These are phyloP conservation scores for Coix lacrymajobi DNA, from an alignment of 176 grass and related monocot species.

Conservation along the genomic window DNA sequence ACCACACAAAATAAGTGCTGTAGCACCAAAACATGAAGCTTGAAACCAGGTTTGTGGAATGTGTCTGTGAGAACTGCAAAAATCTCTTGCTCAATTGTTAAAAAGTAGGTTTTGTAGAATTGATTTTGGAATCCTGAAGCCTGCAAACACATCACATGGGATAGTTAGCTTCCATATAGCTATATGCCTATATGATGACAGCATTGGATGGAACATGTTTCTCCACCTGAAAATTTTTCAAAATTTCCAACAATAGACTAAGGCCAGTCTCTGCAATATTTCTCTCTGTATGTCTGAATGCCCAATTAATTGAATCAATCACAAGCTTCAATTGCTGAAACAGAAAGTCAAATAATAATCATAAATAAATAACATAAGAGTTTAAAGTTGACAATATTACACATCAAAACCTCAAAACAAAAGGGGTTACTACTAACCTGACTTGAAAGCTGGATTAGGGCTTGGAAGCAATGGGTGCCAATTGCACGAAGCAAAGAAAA, in stretches of 20 bases:
- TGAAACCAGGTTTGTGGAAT: conserved; percentile 99
- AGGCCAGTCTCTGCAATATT: conserved; percentile 99
- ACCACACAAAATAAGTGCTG: conserved; percentile 96
- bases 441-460: conserved; percentile 92
- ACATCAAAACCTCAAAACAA: background rate
- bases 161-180: conserved; percentile 7
- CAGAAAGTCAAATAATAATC: conserved; percentile 22
- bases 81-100: conserved; percentile 96
- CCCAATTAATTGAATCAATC: conserved; percentile 97
- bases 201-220: background rate
- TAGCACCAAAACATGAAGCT: conserved; percentile 97
- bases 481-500: conserved; percentile 94
- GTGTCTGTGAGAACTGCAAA: conserved; percentile 98
- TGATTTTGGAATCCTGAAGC: conserved; percentile 92
- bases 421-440: conserved; percentile 49
- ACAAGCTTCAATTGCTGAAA: conserved; percentile 99
- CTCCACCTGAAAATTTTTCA: conserved; percentile 91
- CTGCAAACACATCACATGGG: conserved; percentile 36
- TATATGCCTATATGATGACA: background rate
- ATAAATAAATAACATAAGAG: conserved; percentile 32
- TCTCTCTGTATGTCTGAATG: conserved; percentile 97
- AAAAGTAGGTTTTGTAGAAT: conserved; percentile 95
- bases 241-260: conserved; percentile 84
- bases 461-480: conserved; percentile 97
- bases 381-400: background rate